Evolutionary conservation across 345 rosid species (phyloP).

Genomic region (Toxicodendron radicans): DNA sequence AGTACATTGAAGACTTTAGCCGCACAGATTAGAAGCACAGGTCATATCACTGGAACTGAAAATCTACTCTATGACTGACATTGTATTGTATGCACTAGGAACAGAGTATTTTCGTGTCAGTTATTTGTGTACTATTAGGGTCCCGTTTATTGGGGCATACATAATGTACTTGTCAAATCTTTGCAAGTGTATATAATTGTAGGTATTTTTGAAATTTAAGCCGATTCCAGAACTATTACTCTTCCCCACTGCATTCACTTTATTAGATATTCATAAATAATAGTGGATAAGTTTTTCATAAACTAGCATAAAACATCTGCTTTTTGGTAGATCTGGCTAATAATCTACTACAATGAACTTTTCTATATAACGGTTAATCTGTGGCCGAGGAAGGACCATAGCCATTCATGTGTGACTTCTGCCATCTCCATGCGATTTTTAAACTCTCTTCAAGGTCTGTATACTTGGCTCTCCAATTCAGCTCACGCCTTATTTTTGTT

Average conservation of each 20-base stretch:
- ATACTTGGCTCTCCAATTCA: conserved; percentile 59
- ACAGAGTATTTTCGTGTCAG: no score
- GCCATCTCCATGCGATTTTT: conserved; percentile 70
- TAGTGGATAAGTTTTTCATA: no score
- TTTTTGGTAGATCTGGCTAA: background rate
- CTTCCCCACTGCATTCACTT: no score
- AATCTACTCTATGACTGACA: background rate
- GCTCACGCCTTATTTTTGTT: conserved; percentile 41
- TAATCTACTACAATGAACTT: background rate
- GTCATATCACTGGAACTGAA: background rate
- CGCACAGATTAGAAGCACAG: background rate
- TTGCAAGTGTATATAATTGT: background rate
- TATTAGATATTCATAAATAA: no score
- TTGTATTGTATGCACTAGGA: background rate
- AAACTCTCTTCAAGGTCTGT: conserved; percentile 57
- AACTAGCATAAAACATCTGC: background rate
- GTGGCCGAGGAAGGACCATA: conserved; percentile 29
- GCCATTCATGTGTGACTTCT: conserved; percentile 55
- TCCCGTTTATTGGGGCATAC: background rate
- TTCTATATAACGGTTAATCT: background rate
- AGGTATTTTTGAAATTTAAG: background rate
- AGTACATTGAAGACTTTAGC: background rate
- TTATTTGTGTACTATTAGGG: background rate
- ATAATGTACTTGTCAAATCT: background rate
- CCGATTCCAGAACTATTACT: background rate